Conservation (phyloP, 78 protist species). For the Bigelowiella natans region DNA sequence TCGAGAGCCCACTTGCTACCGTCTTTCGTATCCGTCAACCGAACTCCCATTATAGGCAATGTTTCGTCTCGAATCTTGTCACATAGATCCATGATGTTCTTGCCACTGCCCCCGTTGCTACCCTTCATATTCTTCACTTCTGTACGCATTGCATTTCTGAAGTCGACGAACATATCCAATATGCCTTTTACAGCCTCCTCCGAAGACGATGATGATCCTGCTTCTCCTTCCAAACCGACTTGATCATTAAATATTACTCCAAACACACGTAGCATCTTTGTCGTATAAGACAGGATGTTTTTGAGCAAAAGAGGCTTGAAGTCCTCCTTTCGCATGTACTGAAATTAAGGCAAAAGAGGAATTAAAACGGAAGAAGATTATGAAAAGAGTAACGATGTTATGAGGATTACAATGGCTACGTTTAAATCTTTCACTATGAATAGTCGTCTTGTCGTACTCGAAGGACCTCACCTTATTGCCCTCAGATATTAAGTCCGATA, state of each 20-base stretch:
- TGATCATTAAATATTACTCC: constrained; percentile 15
- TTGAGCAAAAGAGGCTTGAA: neutral
- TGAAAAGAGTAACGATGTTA: neutral
- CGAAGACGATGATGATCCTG: neutral
- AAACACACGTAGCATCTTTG: constrained; percentile 39
- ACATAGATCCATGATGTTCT: neutral
- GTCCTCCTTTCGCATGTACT: constrained; percentile 21
- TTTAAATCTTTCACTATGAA: neutral
- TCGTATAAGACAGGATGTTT: neutral
- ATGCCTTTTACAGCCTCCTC: neutral
- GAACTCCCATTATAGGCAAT: constrained; percentile 60
- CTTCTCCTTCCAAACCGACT: neutral
- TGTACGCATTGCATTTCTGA: neutral
- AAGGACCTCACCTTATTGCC: neutral
- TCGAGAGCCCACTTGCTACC: constrained; percentile 38
- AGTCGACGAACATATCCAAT: neutral
- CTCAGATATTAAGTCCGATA: constrained; percentile 35
- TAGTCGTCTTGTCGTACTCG: neutral
- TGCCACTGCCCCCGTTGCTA: neutral
- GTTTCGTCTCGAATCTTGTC: constrained; percentile 57
- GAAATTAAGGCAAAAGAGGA: neutral
- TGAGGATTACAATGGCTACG: neutral
- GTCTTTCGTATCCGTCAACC: constrained; percentile 52
- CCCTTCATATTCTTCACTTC: neutral
- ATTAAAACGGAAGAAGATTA: neutral